phyloP scores from a whole-genome alignment of 1,139 yeast species.

The Kodamaea fungicola region DNA sequence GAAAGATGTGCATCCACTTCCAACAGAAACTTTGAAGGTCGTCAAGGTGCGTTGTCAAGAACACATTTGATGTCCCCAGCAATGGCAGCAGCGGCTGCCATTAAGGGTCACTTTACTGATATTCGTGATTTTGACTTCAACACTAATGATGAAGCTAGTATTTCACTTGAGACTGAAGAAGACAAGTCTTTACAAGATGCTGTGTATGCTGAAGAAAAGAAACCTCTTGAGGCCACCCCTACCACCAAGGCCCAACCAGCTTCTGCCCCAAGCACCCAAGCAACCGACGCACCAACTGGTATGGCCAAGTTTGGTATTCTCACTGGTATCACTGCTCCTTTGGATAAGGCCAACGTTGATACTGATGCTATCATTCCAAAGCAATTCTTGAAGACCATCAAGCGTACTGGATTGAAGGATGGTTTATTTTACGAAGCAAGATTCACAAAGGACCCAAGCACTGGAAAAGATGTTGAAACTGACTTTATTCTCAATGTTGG shows the following conservation, averaged over 20 bases:
- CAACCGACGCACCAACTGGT: slow-evolving; percentile 37
- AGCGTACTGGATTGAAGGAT: slow-evolving; percentile 85
- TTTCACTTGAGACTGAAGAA: slow-evolving; percentile 54
- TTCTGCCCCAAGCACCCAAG: slow-evolving; percentile 21
- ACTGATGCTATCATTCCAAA: slow-evolving; percentile 98
- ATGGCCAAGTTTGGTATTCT: slow-evolving; percentile 75
- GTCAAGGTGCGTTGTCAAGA: slow-evolving; percentile 97
- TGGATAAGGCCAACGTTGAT: slow-evolving; percentile 91
- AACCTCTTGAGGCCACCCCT: slow-evolving; percentile 48
- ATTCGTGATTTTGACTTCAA: slow-evolving; percentile 75
- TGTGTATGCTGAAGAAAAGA: slow-evolving; percentile 67
- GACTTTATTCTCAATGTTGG: slow-evolving; percentile 85
- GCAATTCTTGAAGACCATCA: slow-evolving; percentile 94
- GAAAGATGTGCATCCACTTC: slow-evolving; percentile 99
- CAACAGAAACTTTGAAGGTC: slow-evolving; percentile 97
- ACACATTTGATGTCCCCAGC: slow-evolving; percentile 98
- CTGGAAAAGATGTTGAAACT: slow-evolving; percentile 77
- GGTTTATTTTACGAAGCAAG: slow-evolving; percentile 92
- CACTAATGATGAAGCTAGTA: slow-evolving; percentile 57
- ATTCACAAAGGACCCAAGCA: slow-evolving; percentile 56
- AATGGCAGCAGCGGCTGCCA: slow-evolving; percentile 99
- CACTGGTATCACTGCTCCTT: slow-evolving; percentile 88
- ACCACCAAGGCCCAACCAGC: slow-evolving; percentile 57
- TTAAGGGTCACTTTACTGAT: slow-evolving; percentile 86
- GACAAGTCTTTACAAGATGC: slow-evolving; percentile 64